These are phyloP conservation scores for Stylonectria norvegica DNA, from an alignment of 2,329 filamentous ascomycete genomes.

Conservation along the genomic window DNA sequence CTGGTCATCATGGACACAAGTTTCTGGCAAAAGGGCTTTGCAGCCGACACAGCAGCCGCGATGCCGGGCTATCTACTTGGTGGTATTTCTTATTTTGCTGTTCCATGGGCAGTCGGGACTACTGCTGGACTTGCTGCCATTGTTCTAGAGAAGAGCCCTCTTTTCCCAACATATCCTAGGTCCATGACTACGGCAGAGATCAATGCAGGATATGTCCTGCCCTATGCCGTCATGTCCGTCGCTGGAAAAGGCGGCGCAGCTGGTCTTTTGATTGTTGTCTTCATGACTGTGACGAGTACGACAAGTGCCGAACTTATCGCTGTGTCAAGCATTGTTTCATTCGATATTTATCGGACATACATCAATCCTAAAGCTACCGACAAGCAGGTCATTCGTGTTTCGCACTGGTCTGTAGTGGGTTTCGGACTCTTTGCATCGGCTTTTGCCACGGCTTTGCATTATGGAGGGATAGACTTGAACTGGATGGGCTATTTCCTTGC, in stretches of 20 bases:
- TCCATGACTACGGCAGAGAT: conserved; percentile 69
- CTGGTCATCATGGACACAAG: conserved; percentile 78
- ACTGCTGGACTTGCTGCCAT: conserved; percentile 78
- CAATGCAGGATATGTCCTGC: conserved; percentile 72
- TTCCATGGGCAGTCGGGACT: conserved; percentile 78
- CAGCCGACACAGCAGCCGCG: conserved; percentile 73
- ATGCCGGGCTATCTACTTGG: conserved; percentile 83
- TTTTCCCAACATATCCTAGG: conserved; percentile 65
- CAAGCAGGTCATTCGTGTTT: conserved; percentile 47
- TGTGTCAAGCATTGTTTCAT: conserved; percentile 76
- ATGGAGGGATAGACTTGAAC: conserved; percentile 7
- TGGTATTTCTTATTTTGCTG: conserved; percentile 68
- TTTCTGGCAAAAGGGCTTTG: conserved; percentile 87
- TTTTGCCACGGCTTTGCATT: conserved; percentile 8
- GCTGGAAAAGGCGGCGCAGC: conserved; percentile 74
- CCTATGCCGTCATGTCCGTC: conserved; percentile 73
- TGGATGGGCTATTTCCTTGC: conserved; percentile 12
- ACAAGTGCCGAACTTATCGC: conserved; percentile 63
- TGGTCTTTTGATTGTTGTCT: conserved; percentile 71
- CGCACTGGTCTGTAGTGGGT: conserved; percentile 7
- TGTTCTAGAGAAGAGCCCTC: conserved; percentile 66
- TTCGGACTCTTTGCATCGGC: conserved; percentile 9
- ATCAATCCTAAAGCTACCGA: conserved; percentile 71
- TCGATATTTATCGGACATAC: conserved; percentile 81
- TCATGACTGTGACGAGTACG: conserved; percentile 83